phyloP scores from a whole-genome alignment of 1,139 yeast species.

The Protomyces lactucae-debilis region DNA sequence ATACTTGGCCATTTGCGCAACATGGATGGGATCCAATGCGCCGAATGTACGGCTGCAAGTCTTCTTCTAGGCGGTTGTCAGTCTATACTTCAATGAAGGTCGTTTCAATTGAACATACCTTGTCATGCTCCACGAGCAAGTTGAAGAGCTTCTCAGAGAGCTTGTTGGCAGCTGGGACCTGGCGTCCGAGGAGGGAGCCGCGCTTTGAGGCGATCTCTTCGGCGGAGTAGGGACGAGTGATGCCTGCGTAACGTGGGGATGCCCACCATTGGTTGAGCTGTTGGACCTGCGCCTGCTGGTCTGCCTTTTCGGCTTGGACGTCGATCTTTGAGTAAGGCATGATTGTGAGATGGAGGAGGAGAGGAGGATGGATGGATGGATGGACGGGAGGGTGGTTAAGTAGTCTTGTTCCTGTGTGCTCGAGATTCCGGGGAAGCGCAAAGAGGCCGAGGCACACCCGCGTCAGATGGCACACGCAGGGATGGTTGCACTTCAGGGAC shows the following conservation, averaged over 20 bases:
- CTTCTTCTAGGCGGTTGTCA: constrained; percentile 25
- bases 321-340: constrained; percentile 52
- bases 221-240: constrained; percentile 83
- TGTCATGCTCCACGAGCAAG: constrained; percentile 18
- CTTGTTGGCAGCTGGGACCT: constrained; percentile 64
- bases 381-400: background rate
- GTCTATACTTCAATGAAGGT: background rate
- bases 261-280: constrained; percentile 87
- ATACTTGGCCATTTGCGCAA: constrained; percentile 93
- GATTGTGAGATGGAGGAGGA: background rate
- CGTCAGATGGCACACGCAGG: too few relatives aligned
- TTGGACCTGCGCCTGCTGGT: constrained; percentile 63
- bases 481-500: too few relatives aligned
- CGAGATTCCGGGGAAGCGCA: too few relatives aligned
- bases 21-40: constrained; percentile 93
- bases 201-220: constrained; percentile 88
- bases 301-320: constrained; percentile 57
- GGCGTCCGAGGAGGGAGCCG: constrained; percentile 70
- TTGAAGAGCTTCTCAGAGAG: constrained; percentile 72
- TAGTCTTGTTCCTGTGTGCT: too few relatives aligned
- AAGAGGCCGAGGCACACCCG: too few relatives aligned
- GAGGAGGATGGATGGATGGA: background rate
- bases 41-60: constrained; percentile 90
- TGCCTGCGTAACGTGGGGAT: constrained; percentile 81
- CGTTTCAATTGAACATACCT: background rate